Conservation (phyloP, 139 green algal species). For the Chlorella sp. region DNA sequence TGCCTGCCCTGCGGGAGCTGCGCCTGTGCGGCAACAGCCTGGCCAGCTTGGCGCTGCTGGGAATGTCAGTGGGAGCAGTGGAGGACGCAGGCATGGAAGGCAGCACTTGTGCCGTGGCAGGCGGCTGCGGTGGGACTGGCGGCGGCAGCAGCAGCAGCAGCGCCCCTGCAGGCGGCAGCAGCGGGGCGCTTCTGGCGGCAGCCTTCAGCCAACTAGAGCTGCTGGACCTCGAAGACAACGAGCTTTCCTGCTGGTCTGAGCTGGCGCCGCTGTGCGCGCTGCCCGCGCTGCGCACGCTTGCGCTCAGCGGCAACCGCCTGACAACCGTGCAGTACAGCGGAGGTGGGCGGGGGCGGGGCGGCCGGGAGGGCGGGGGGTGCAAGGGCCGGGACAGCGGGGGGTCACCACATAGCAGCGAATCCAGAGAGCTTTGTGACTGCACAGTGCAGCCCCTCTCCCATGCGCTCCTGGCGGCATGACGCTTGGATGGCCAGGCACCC, state of each 20-base stretch:
- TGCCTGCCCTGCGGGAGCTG: conserved; percentile 74
- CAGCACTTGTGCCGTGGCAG: neutral
- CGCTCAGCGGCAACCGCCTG: conserved; percentile 71
- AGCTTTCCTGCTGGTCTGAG: conserved; percentile 50
- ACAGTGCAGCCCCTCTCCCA: too few relatives aligned
- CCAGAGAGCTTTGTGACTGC: neutral
- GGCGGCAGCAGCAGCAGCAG: neutral
- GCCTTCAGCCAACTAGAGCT: conserved; percentile 38
- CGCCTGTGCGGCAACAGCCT: conserved; percentile 66
- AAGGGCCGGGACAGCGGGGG: too few relatives aligned
- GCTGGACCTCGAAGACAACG: conserved; percentile 59
- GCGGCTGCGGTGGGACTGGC: neutral
- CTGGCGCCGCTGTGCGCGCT: conserved; percentile 62
- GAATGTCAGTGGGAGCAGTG: too few relatives aligned
- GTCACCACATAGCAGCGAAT: neutral
- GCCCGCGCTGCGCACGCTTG: conserved; percentile 65
- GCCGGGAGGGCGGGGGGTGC: too few relatives aligned
- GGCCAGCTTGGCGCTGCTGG: neutral
- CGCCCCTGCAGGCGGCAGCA: neutral
- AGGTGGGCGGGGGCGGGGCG: neutral
- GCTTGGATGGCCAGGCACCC: neutral
- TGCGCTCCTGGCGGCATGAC: neutral
- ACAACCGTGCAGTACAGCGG: conserved; percentile 1
- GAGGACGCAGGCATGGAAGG: neutral
- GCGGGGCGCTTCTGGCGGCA: neutral